phyloP scores from a whole-genome alignment of 1,284 basidiomycete species.

The Cutaneotrichosporon sp. region DNA sequence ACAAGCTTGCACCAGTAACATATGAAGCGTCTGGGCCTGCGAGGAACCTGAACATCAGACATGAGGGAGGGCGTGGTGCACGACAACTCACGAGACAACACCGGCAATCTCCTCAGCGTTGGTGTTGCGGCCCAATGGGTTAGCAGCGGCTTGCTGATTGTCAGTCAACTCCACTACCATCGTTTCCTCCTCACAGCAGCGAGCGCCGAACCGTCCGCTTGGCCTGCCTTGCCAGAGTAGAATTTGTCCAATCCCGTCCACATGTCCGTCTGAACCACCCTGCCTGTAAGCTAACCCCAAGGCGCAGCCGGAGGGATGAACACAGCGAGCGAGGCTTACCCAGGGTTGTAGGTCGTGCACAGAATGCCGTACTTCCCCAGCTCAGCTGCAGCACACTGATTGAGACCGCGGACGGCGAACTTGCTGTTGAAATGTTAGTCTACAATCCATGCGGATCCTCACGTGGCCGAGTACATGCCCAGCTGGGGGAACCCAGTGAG shows the following conservation, averaged over 20 bases:
- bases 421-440: slow-evolving; percentile 34
- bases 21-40: slow-evolving; percentile 14
- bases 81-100: not conserved
- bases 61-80: slow-evolving; percentile 14
- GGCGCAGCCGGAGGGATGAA: too few species aligned
- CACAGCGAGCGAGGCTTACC: too few species aligned
- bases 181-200: not conserved
- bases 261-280: slow-evolving; percentile 48
- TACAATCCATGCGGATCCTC: not conserved
- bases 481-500: not conserved
- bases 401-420: slow-evolving; percentile 51
- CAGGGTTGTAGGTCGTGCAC: slow-evolving; percentile 56
- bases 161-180: not conserved
- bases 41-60: slow-evolving; percentile 14
- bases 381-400: slow-evolving; percentile 48
- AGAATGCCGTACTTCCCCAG: slow-evolving; percentile 52
- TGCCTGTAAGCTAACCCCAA: too few species aligned
- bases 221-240: not conserved
- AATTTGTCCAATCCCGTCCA: slow-evolving; percentile 26
- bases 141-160: not conserved
- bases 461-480: not conserved
- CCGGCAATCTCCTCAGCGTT: slow-evolving; percentile 2
- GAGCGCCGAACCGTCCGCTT: not conserved
- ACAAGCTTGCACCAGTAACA: slow-evolving; percentile 13
- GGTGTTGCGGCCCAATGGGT: slow-evolving; percentile 6